These are phyloP conservation scores for Prunella vulgaris DNA, from an alignment of 257 asterid species.

Conservation along the genomic window DNA sequence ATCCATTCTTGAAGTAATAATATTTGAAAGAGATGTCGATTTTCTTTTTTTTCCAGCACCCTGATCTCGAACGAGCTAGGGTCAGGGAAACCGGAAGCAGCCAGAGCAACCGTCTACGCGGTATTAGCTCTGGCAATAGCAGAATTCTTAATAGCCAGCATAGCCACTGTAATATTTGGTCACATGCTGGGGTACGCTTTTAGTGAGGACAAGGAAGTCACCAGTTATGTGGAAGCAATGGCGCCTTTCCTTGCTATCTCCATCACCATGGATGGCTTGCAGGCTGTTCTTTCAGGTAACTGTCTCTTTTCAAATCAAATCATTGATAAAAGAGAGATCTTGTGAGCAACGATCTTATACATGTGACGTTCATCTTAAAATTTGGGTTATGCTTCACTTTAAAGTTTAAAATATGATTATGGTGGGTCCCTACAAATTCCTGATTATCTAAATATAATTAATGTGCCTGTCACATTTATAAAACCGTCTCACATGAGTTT, in stretches of 20 bases:
- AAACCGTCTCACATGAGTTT: too few species aligned
- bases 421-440: too few species aligned
- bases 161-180: conserved; percentile 29
- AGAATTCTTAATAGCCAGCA: conserved; percentile 49
- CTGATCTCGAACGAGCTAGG: conserved; percentile 74
- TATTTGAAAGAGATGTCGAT: not conserved
- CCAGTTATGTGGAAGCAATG: conserved; percentile 48
- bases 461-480: too few species aligned
- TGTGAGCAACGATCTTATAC: too few species aligned
- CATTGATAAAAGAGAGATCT: too few species aligned
- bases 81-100: conserved; percentile 61
- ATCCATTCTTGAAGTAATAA: not conserved
- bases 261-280: conserved; percentile 51
- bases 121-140: conserved; percentile 39
- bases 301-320: too few species aligned
- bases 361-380: too few species aligned
- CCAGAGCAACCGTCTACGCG: conserved; percentile 38
- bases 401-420: too few species aligned
- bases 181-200: conserved; percentile 51
- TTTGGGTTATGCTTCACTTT: too few species aligned
- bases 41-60: conserved; percentile 34
- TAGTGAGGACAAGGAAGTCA: conserved; percentile 50
- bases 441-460: too few species aligned
- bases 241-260: conserved; percentile 61
- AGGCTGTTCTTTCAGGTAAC: conserved; percentile 60